Conservation (phyloP, 345 rosid species). For the Cardamine occulta region DNA sequence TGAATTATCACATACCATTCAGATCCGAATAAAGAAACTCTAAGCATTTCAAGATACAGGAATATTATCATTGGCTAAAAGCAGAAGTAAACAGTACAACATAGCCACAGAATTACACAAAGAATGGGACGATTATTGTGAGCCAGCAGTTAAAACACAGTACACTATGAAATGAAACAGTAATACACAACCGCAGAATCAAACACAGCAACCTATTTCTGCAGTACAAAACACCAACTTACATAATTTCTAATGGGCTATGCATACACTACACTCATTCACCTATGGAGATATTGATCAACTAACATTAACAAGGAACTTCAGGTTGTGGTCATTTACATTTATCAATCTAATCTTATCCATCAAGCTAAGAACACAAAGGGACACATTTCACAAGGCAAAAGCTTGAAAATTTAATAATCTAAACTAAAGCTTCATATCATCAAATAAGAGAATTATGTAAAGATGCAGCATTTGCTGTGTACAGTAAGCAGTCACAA, state of each 20-base stretch:
- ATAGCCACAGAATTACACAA: neutral
- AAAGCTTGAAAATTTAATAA: neutral
- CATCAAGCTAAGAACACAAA: neutral
- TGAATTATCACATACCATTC: constrained; percentile 32
- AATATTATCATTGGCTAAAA: neutral
- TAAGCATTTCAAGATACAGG: constrained; percentile 4
- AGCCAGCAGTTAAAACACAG: neutral
- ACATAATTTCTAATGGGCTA: neutral
- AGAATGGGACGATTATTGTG: neutral
- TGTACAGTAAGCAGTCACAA: constrained; percentile 24
- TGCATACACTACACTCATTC: neutral
- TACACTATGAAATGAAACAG: neutral
- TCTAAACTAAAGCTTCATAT: neutral
- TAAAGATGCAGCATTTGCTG: neutral
- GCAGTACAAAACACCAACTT: neutral
- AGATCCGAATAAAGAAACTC: neutral
- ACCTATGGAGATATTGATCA: neutral
- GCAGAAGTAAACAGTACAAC: neutral
- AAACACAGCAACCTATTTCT: neutral
- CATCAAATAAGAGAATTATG: neutral
- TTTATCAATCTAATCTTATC: neutral
- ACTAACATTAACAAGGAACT: neutral
- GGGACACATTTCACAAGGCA: constrained; percentile 22
- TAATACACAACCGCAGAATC: neutral
- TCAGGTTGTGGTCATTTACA: neutral